Evolutionary conservation across 148 eudicot species (phyloP).

Genomic region (Cornus controversa): DNA sequence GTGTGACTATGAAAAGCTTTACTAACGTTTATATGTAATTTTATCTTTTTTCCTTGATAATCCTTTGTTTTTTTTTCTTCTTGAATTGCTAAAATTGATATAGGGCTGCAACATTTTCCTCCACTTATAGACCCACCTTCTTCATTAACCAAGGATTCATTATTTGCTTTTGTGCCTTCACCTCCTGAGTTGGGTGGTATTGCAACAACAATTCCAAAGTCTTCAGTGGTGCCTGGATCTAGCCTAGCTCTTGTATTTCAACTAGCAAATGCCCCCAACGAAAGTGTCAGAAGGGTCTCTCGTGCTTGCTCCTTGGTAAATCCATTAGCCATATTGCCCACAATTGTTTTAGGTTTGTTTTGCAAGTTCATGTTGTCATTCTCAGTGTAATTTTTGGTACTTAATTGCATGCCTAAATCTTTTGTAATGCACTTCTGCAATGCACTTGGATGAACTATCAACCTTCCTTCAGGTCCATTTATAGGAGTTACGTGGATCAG

Average conservation of each 20-base stretch:
- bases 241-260: slow-evolving; percentile 41
- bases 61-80: neutral
- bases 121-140: slow-evolving; percentile 73
- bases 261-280: slow-evolving; percentile 67
- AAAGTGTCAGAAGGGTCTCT: slow-evolving; percentile 36
- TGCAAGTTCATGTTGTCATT: slow-evolving; percentile 3
- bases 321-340: slow-evolving; percentile 28
- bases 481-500: no score
- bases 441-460: no score
- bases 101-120: slow-evolving; percentile 86
- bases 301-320: slow-evolving; percentile 38
- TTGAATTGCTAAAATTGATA: slow-evolving; percentile 16
- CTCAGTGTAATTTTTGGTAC: slow-evolving; percentile 8
- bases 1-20: no score
- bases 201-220: slow-evolving; percentile 23
- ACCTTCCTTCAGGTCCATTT: no score
- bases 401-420: neutral
- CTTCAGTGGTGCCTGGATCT: slow-evolving; percentile 53
- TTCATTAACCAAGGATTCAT: slow-evolving; percentile 38
- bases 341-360: slow-evolving; percentile 27
- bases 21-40: no score
- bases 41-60: neutral
- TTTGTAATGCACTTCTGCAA: no score
- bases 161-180: slow-evolving; percentile 75
- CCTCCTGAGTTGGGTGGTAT: slow-evolving; percentile 51